phyloP scores from a whole-genome alignment of 352 stramenopile species.

The Salisapilia sapeloensis region DNA sequence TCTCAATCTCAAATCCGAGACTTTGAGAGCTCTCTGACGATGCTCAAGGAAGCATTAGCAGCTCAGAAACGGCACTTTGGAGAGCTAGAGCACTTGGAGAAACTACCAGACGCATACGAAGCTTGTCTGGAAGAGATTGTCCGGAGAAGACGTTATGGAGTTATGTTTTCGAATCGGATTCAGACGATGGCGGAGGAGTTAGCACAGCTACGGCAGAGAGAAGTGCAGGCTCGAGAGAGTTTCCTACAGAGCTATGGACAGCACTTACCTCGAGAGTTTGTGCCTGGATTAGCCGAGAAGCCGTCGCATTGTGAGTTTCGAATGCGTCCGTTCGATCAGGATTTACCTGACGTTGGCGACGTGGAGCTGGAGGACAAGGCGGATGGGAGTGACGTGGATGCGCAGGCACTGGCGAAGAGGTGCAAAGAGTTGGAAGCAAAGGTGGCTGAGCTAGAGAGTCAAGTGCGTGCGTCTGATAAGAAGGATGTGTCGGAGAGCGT shows the following conservation, averaged over 20 bases:
- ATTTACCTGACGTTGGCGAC: slow-evolving; percentile 9
- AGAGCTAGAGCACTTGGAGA: slow-evolving; percentile 71
- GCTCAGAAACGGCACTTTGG: slow-evolving; percentile 76
- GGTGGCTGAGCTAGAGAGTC: slow-evolving; percentile 35
- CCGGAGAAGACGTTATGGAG: slow-evolving; percentile 49
- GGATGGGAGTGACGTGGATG: slow-evolving; percentile 10
- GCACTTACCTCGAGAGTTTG: slow-evolving; percentile 69
- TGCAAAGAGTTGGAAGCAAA: slow-evolving; percentile 54
- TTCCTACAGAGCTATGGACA: slow-evolving; percentile 66
- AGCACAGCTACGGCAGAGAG: slow-evolving; percentile 62
- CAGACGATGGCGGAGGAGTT: slow-evolving; percentile 78
- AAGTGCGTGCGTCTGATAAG: slow-evolving; percentile 63
- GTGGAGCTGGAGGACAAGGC: slow-evolving; percentile 8
- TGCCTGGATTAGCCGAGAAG: slow-evolving; percentile 67
- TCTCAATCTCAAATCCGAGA: slow-evolving; percentile 80
- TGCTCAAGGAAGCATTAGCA: slow-evolving; percentile 56
- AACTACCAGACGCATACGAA: slow-evolving; percentile 64
- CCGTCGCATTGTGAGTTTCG: slow-evolving; percentile 78
- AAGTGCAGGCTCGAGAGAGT: slow-evolving; percentile 35
- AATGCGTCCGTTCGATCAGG: slow-evolving; percentile 73
- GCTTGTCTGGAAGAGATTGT: slow-evolving; percentile 67
- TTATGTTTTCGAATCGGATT: slow-evolving; percentile 59
- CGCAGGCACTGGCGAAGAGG: slow-evolving; percentile 37
- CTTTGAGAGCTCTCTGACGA: slow-evolving; percentile 72
- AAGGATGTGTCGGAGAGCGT: slow-evolving; percentile 38